Percentiles rank a stretch among this genome's conserved stretches.
Evolutionary conservation across 495 filamentous ascomycete species (phyloP).

Genomic region (Bombardia bombarda): DNA sequence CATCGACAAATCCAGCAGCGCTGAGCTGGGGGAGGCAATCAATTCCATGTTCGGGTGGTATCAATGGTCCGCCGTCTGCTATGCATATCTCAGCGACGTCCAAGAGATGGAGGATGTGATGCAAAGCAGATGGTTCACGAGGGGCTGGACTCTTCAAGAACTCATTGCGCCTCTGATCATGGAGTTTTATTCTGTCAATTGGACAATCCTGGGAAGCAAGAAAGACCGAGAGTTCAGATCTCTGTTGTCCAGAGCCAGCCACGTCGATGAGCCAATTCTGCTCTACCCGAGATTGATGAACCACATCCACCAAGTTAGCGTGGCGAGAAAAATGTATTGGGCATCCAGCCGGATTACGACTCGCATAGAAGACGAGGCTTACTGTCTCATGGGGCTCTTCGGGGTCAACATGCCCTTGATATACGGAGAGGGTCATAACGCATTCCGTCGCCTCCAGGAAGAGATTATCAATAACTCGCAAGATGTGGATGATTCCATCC

Average conservation of each 20-base stretch:
- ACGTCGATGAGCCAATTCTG: not conserved
- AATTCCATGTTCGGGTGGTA: slow-evolving; percentile 11
- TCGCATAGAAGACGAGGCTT: slow-evolving; percentile 24
- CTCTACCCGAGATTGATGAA: not conserved
- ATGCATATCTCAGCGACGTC: slow-evolving; percentile 6
- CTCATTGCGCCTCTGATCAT: slow-evolving; percentile 3
- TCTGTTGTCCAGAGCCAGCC: not conserved
- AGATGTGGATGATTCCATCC: not conserved
- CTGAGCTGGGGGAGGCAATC: slow-evolving; percentile 7
- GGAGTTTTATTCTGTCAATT: not conserved
- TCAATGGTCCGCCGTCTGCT: not conserved
- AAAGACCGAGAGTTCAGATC: not conserved
- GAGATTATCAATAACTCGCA: slow-evolving; percentile 11
- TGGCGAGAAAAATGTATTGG: slow-evolving; percentile 29
- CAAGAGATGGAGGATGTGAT: not conserved
- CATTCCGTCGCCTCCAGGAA: slow-evolving; percentile 20
- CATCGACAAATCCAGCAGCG: slow-evolving; percentile 12
- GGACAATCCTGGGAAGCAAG: slow-evolving; percentile 8
- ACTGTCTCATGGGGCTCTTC: slow-evolving; percentile 29
- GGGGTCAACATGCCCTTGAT: slow-evolving; percentile 26
- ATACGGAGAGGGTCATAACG: slow-evolving; percentile 24
- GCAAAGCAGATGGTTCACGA: not conserved
- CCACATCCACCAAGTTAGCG: not conserved
- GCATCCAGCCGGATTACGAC: slow-evolving; percentile 20
- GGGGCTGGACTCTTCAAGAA: slow-evolving; percentile 3